Percentiles rank a stretch among this genome's conserved stretches.
These are phyloP conservation scores for Acanthamoeba triangularis DNA, from an alignment of 208 protist genomes.

Conservation along the genomic window DNA sequence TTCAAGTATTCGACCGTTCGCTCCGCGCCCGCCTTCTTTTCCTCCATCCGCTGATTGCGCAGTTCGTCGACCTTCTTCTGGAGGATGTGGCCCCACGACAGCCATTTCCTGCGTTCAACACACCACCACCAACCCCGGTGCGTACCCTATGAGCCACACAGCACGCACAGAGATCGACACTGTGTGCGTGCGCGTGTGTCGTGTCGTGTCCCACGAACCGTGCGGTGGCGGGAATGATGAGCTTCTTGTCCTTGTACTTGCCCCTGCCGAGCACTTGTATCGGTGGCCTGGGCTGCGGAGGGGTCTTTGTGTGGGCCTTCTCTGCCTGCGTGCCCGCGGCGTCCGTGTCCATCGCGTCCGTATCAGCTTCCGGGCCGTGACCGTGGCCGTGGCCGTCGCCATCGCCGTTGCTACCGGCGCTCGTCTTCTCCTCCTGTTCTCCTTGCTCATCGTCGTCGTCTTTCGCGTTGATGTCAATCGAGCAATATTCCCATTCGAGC, in stretches of 20 bases:
- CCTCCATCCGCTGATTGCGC: background rate
- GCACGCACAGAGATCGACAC: too few species aligned
- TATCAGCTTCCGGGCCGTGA: background rate
- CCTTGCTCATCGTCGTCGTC: background rate
- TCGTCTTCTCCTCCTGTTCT: background rate
- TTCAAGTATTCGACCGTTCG: constrained; percentile 3
- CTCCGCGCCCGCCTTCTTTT: background rate
- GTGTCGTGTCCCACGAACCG: background rate
- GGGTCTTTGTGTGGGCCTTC: background rate
- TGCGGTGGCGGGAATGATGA: background rate
- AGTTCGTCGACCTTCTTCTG: constrained; percentile 65
- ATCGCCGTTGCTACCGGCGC: too few species aligned
- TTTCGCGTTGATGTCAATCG: background rate
- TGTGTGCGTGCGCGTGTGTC: too few species aligned
- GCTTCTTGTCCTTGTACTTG: constrained; percentile 42
- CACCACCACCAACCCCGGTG: background rate
- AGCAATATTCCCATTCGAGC: constrained; percentile 51
- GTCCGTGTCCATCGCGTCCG: background rate
- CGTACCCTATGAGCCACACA: background rate
- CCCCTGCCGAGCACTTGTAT: background rate
- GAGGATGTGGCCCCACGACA: constrained; percentile 28
- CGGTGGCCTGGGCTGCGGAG: background rate
- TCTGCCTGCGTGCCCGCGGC: background rate
- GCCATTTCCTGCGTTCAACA: constrained; percentile 8
- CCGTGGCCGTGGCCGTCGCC: too few species aligned